These are phyloP conservation scores for Fusarium fracticaudum DNA, from an alignment of 2,329 filamentous ascomycete species.

Conservation along the genomic window DNA sequence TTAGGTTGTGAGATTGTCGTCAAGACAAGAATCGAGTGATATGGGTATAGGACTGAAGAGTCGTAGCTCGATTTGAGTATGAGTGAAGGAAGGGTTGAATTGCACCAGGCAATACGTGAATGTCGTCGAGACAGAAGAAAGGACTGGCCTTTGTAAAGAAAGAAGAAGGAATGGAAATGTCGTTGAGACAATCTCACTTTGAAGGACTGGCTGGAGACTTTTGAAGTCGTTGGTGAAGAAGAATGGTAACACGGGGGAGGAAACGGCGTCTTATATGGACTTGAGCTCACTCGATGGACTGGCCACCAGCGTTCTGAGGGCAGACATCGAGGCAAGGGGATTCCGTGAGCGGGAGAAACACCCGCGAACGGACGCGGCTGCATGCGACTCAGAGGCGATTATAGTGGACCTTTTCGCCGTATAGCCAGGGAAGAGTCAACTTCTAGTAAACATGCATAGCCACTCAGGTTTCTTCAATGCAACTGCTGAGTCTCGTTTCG, in stretches of 20 bases:
- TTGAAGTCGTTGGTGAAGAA: slow-evolving; percentile 39
- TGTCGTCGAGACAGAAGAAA: slow-evolving; percentile 36
- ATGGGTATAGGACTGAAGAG: slow-evolving; percentile 33
- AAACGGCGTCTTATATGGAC: slow-evolving; percentile 39
- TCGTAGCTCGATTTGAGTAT: slow-evolving; percentile 30
- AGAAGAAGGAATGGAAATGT: slow-evolving; percentile 43
- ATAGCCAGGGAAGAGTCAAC: slow-evolving; percentile 46
- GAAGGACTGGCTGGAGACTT: slow-evolving; percentile 43
- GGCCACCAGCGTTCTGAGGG: slow-evolving; percentile 12
- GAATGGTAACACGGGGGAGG: slow-evolving; percentile 17
- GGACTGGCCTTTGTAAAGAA: slow-evolving; percentile 42
- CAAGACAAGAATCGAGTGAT: slow-evolving; percentile 42
- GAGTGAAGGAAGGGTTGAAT: slow-evolving; percentile 38
- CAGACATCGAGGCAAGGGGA: slow-evolving; percentile 27
- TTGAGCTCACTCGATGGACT: slow-evolving; percentile 29
- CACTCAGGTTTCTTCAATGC: slow-evolving; percentile 37
- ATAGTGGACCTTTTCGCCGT: slow-evolving; percentile 26
- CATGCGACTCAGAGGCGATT: slow-evolving; percentile 28
- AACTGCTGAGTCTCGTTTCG: slow-evolving; percentile 47
- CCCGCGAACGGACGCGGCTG: slow-evolving; percentile 34
- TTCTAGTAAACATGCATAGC: slow-evolving; percentile 22
- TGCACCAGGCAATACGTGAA: slow-evolving; percentile 43
- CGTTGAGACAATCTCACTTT: slow-evolving; percentile 43
- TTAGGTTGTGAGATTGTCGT: slow-evolving; percentile 39
- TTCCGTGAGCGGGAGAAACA: slow-evolving; percentile 16